A percentile compares a stretch with the other conserved stretches of the same genome.
Conservation (phyloP, 345 rosid genomes). For the Chamaenerion angustifolium region DNA sequence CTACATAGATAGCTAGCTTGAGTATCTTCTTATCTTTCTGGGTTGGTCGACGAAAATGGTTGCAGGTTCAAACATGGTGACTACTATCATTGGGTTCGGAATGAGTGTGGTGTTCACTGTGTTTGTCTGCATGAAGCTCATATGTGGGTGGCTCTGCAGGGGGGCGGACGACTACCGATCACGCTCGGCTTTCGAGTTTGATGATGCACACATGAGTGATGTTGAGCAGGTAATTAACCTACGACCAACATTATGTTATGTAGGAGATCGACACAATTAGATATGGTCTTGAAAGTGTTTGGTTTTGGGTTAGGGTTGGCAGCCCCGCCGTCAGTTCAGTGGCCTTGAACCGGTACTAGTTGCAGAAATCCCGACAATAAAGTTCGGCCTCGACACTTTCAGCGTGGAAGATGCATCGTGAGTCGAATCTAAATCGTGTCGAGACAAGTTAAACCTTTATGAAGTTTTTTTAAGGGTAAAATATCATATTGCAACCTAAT, state of each 20-base stretch:
- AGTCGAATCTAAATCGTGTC: conserved; percentile 5
- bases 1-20: too few species aligned
- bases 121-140: conserved; percentile 48
- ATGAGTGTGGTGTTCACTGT: conserved; percentile 50
- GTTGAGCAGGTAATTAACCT: conserved; percentile 29
- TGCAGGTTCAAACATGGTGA: conserved; percentile 35
- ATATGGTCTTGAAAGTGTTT: background rate
- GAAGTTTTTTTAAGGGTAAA: background rate
- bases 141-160: conserved; percentile 39
- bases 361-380: conserved; percentile 57
- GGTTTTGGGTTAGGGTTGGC: conserved; percentile 6
- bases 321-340: conserved; percentile 27
- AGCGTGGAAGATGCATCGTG: conserved; percentile 53
- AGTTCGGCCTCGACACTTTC: conserved; percentile 32
- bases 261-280: background rate
- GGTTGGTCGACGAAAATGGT: conserved; percentile 14
- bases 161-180: conserved; percentile 11
- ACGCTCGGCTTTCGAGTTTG: conserved; percentile 37
- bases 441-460: too few species aligned
- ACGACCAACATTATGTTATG: background rate
- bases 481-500: background rate
- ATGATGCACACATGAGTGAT: conserved; percentile 32
- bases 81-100: conserved; percentile 51
- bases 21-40: too few species aligned
- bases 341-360: conserved; percentile 51